phyloP scores from a whole-genome alignment of 1,139 yeast species.

The Debaryomycetaceae sp. region DNA sequence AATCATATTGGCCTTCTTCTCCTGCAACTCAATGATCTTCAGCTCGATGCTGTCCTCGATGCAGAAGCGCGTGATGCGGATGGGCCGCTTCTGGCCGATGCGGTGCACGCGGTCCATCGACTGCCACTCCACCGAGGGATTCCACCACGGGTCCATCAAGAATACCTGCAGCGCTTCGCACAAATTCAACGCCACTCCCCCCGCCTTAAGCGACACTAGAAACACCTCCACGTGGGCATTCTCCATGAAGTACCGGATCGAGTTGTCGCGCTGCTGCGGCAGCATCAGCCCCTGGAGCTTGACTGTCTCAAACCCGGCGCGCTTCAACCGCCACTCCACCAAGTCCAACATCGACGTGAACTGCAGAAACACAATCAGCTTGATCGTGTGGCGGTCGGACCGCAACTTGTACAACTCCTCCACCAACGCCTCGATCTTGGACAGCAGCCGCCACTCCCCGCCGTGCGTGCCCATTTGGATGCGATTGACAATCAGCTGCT shows the following conservation, averaged over 20 bases:
- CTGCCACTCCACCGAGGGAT: constrained; percentile 97
- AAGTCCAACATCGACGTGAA: constrained; percentile 94
- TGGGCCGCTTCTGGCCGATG: constrained; percentile 94
- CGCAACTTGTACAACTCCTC: constrained; percentile 86
- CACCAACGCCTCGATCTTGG: constrained; percentile 92
- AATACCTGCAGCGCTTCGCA: constrained; percentile 98
- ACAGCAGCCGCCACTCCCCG: constrained; percentile 86
- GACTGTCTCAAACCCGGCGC: constrained; percentile 93
- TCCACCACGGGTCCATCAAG: constrained; percentile 98
- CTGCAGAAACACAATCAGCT: constrained; percentile 94
- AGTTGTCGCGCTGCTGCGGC: constrained; percentile 88
- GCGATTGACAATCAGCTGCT: constrained; percentile 84
- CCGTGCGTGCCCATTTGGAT: constrained; percentile 71
- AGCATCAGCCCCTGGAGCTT: constrained; percentile 96
- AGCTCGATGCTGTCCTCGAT: constrained; percentile 96
- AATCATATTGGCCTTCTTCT: constrained; percentile 96
- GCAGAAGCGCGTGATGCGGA: constrained; percentile 85
- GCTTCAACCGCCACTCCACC: constrained; percentile 88
- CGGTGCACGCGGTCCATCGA: constrained; percentile 97
- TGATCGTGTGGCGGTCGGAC: constrained; percentile 83
- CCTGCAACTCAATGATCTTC: constrained; percentile 91
- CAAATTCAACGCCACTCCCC: constrained; percentile 94
- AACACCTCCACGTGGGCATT: constrained; percentile 90
- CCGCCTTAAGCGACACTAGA: constrained; percentile 91
- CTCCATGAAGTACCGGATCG: constrained; percentile 87